Percentiles rank a stretch among this genome's conserved stretches.
Conservation (phyloP, 75 land plant species). For the Pseudotsuga menziesii region DNA sequence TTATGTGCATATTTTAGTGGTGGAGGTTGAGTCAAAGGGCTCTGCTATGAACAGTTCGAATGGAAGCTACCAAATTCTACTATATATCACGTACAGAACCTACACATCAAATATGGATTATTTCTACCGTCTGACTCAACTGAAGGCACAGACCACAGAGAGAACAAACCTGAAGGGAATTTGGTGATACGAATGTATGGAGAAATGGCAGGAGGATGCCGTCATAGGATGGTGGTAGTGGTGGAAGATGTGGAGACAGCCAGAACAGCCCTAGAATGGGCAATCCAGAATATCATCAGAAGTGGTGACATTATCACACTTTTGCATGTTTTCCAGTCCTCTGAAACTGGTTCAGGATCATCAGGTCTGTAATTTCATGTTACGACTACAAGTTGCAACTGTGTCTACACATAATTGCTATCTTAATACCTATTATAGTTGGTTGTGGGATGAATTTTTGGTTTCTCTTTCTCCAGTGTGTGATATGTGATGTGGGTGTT, state of each 20-base stretch:
- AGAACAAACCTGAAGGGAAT: not conserved
- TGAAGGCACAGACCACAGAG: not conserved
- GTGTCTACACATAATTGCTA: too few relatives aligned
- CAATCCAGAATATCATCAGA: conserved; percentile 41
- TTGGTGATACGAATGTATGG: not conserved
- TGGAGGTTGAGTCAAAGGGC: not conserved
- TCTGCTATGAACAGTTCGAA: not conserved
- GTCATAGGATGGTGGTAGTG: conserved; percentile 14
- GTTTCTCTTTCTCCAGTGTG: too few relatives aligned
- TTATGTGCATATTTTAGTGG: too few relatives aligned
- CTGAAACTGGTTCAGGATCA: not conserved
- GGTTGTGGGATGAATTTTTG: too few relatives aligned
- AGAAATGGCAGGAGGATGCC: not conserved
- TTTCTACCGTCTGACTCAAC: not conserved
- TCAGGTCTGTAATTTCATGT: not conserved
- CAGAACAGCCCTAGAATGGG: conserved; percentile 53
- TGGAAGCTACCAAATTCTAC: not conserved
- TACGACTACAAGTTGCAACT: not conserved
- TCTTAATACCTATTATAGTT: too few relatives aligned
- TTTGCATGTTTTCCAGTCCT: conserved; percentile 42
- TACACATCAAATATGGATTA: not conserved
- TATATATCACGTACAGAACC: not conserved
- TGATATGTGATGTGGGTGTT: too few relatives aligned
- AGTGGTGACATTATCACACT: conserved; percentile 48
- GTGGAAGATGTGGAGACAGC: conserved; percentile 58